Evolutionary conservation across 108 stramenopile genomes (phyloP).

Genomic region (Stephanodiscus minutulus): DNA sequence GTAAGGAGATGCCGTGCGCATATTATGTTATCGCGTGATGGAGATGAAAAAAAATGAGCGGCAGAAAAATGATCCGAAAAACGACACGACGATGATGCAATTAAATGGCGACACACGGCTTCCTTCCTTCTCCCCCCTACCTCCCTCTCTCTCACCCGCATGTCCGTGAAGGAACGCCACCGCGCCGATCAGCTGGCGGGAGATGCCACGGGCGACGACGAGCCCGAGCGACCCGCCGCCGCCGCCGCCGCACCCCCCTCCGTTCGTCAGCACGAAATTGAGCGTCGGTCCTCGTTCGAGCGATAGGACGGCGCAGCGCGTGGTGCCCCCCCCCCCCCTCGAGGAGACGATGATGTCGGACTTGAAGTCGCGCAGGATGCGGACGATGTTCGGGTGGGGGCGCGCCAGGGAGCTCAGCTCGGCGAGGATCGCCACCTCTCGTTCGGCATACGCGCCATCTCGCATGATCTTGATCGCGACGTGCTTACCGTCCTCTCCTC

Average conservation of each 20-base stretch:
- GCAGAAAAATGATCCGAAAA: too few species aligned
- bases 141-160: constrained; percentile 35
- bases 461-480: constrained; percentile 83
- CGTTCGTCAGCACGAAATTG: constrained; percentile 62
- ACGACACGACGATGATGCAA: neutral
- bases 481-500: constrained; percentile 25
- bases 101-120: neutral
- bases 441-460: constrained; percentile 70
- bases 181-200: constrained; percentile 71
- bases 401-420: constrained; percentile 43
- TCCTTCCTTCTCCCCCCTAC: too few species aligned
- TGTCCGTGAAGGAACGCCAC: constrained; percentile 84
- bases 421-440: constrained; percentile 73
- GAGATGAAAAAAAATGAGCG: too few species aligned
- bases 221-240: constrained; percentile 83
- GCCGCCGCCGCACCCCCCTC: too few species aligned
- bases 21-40: too few species aligned
- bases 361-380: constrained; percentile 62
- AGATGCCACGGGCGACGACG: constrained; percentile 60
- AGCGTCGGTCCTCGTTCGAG: constrained; percentile 65
- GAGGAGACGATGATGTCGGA: constrained; percentile 30
- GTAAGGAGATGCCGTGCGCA: too few species aligned
- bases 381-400: constrained; percentile 78
- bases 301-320: constrained; percentile 23
- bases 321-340: constrained; percentile 47